Conservation (phyloP, 495 filamentous ascomycete genomes). For the Penicillium ucsense region DNA sequence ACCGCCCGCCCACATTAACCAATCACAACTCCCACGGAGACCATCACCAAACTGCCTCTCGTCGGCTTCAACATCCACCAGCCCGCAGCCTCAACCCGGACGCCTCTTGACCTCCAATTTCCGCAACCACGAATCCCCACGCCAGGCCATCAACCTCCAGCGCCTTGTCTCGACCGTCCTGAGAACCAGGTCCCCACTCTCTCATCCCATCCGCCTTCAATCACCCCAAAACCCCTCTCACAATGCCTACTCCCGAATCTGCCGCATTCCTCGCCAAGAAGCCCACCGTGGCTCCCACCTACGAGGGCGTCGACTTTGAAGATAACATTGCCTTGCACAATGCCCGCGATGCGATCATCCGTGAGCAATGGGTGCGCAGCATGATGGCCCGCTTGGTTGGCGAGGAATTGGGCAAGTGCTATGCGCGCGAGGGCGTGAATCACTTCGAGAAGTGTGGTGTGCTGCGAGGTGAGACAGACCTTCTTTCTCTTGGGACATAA, state of each 20-base stretch:
- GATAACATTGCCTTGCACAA: constrained; percentile 84
- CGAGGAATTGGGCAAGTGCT: constrained; percentile 94
- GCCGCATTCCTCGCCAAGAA: constrained; percentile 86
- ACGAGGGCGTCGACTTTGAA: constrained; percentile 94
- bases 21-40: constrained; percentile 15
- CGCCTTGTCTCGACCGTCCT: neutral
- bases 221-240: constrained; percentile 4
- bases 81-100: neutral
- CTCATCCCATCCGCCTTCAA: neutral
- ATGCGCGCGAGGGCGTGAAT: constrained; percentile 87
- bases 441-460: constrained; percentile 93
- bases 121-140: neutral
- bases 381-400: constrained; percentile 96
- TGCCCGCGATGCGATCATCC: constrained; percentile 86
- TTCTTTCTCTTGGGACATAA: neutral
- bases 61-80: constrained; percentile 13
- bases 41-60: constrained; percentile 8
- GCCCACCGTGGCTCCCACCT: constrained; percentile 85
- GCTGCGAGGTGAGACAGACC: constrained; percentile 60
- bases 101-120: constrained; percentile 2
- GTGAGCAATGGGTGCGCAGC: constrained; percentile 92
- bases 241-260: constrained; percentile 89
- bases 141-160: neutral
- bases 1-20: constrained; percentile 12
- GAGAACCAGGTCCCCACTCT: neutral